Percentiles rank a stretch among this genome's conserved stretches.
Conservation (phyloP, 1,284 basidiomycete species). For the Rhodotorula sp. region DNA sequence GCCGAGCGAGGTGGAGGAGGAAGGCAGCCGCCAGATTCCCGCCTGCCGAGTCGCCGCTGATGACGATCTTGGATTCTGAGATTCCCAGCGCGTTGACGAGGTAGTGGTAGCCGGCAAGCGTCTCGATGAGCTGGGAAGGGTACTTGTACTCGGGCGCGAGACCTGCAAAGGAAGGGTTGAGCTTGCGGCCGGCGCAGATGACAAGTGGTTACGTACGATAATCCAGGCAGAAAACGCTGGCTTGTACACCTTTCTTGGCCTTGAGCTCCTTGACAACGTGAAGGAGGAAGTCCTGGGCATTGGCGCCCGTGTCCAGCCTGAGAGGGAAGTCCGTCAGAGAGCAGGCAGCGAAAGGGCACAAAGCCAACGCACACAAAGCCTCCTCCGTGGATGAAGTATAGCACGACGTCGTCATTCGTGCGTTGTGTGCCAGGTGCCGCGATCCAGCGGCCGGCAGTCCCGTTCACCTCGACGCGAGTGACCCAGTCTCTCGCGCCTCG, state of each 20-base stretch:
- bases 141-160: slow-evolving; percentile 39
- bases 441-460: slow-evolving; percentile 27
- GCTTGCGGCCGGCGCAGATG: too few species aligned
- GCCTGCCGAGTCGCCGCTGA: slow-evolving; percentile 68
- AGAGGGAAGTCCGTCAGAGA: not conserved
- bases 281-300: slow-evolving; percentile 7
- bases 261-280: slow-evolving; percentile 7
- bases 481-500: slow-evolving; percentile 27
- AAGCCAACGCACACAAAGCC: slow-evolving; percentile 15
- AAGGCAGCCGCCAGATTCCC: slow-evolving; percentile 59
- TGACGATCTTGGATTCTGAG: slow-evolving; percentile 61
- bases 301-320: slow-evolving; percentile 22
- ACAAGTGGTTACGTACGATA: slow-evolving; percentile 1
- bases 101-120: slow-evolving; percentile 64
- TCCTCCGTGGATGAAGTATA: slow-evolving; percentile 34
- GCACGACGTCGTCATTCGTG: slow-evolving; percentile 22
- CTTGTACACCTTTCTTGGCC: slow-evolving; percentile 1
- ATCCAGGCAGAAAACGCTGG: slow-evolving; percentile 26
- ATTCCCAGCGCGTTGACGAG: slow-evolving; percentile 58
- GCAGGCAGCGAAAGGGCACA: not conserved
- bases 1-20: slow-evolving; percentile 35
- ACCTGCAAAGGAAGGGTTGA: not conserved
- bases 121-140: slow-evolving; percentile 66
- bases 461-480: slow-evolving; percentile 18
- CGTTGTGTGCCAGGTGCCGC: slow-evolving; percentile 16